Percentiles rank a stretch among this genome's conserved stretches.
Conservation (phyloP, 1,139 yeast genomes). For the Debaryomyces subglobosus region DNA sequence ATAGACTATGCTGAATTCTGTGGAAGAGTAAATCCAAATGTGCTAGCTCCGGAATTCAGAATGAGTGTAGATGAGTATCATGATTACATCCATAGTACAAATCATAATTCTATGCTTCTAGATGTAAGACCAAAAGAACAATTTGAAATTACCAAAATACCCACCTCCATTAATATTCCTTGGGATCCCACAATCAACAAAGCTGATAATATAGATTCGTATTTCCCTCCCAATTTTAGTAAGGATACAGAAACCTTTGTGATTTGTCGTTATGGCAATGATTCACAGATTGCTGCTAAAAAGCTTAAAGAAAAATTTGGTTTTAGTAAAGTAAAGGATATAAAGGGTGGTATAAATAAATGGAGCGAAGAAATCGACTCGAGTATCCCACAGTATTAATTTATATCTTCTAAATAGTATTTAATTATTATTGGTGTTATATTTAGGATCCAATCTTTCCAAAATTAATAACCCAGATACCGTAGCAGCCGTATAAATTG, state of each 20-base stretch:
- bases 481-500: slow-evolving; percentile 67
- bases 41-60: slow-evolving; percentile 44
- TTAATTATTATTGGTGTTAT: neutral
- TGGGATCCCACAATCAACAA: slow-evolving; percentile 51
- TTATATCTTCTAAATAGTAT: neutral
- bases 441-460: slow-evolving; percentile 51
- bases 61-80: slow-evolving; percentile 51
- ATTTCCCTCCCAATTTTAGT: slow-evolving; percentile 26
- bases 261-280: slow-evolving; percentile 88
- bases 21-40: slow-evolving; percentile 58
- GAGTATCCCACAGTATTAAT: slow-evolving; percentile 66
- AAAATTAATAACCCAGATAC: slow-evolving; percentile 68
- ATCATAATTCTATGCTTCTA: slow-evolving; percentile 37
- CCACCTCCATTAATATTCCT: slow-evolving; percentile 65
- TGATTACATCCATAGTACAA: slow-evolving; percentile 3
- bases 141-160: slow-evolving; percentile 64
- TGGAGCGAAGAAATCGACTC: slow-evolving; percentile 71
- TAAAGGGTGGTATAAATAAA: slow-evolving; percentile 74
- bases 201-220: slow-evolving; percentile 26
- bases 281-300: slow-evolving; percentile 78
- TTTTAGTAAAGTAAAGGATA: slow-evolving; percentile 57
- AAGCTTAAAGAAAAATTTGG: slow-evolving; percentile 55
- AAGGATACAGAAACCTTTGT: slow-evolving; percentile 40
- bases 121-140: slow-evolving; percentile 89
- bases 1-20: slow-evolving; percentile 76